Base-by-base conservation (phyloP, 1,284 basidiomycete genomes). In the Athelia sp. region DNA sequence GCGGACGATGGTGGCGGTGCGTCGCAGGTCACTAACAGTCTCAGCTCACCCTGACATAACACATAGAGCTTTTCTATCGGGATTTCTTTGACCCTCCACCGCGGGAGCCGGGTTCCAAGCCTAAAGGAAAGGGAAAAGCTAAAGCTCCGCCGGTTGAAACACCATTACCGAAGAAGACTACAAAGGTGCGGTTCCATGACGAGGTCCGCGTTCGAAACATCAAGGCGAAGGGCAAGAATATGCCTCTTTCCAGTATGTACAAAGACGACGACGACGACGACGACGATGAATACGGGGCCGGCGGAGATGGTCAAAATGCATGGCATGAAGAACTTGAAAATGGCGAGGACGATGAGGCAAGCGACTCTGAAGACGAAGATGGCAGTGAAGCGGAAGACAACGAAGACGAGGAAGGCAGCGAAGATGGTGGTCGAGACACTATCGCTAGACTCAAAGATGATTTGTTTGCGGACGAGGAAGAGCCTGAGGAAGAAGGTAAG, bases 141-240 rank as follows among this genome's bases (percentile, higher is more conserved):
- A 26, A 44, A 17, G 43, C 52, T 26, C 36, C 36, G 9, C 36
- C 36, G 6, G 36, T n/a, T 17, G 19, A 40, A 6, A n/a, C 4
- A n/a, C 26, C 26, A 29, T 29, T 13, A 6, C 26, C 26, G 26
- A 54, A 54, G 43, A 63, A 63, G 36, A 54, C 62, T 23, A 59
- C 72, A 38, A 74, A 71, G 52, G 90, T 94, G 8, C 82, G 87
- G 22, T 94, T 94, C 63, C 78, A 86, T 62, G 87, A 91, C 18
- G 76, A 86, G 60, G 92, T 94, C 24, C 75, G 82, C 46, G 86
- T 93, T 34, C 90, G 84, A 66, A 86, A 79, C 38, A 88, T 91
- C 59, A 82, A 81, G 59, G 70, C 82, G 2, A 80, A 79, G 36
- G 84, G 87, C 43, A 82, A 79, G 62, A 78, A 75, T 45, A 66